Base-by-base conservation (phyloP, 192 early-diverging fungal genomes). In the Jimgerdemannia lactiflua region DNA sequence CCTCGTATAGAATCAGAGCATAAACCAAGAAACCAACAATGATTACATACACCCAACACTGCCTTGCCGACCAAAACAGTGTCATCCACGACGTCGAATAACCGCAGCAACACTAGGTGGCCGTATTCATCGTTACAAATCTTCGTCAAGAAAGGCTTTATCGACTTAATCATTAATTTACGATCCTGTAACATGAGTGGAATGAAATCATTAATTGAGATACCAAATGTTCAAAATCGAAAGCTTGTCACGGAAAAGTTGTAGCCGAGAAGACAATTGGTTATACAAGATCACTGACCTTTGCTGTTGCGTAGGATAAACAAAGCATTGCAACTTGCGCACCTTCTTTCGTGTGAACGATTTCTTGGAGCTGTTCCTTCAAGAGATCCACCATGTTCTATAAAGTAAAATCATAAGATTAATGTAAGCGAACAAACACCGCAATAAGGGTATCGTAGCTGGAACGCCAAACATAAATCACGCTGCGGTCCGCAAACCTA, bases 331-430 rank as follows among this genome's bases (percentile, higher is more conserved):
- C 92, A 29, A 93, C 93, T 40, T 89, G 92, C 6, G 96, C 88
- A 72, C 97, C 97, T 73, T 98, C 96, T 67, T 92, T 86, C 43
- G 96, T 99, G 78, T 99, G 97, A 71, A 98, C 83, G 67, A 99
- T 93, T 81, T 95, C 90, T 41, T 90, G 89, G 8, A 95, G 84
- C 72, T 93, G 90, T 74, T 96, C 94, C 78, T 94, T 93, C 79
- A 97, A 85, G 1, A 89, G 76, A 78, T 91, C 93, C 77, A 97
- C 78, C 81, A 95, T 86, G 64, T 89, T 87, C 71, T 76, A 59
- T 70, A 69, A 44, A 43, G 29, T 29, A 29, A 29, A 29, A 29
- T 29, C 29, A 29, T 29, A 59, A 14, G 2, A 59, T 59, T 59
- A 59, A 59, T 59, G 8, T 18, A 17, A 10, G 59, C 14, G 3